A percentile compares a stretch with the other conserved stretches of the same genome.
These are phyloP conservation scores for Dendrothele bispora DNA, from an alignment of 768 basidiomycete genomes.

Conservation along the genomic window DNA sequence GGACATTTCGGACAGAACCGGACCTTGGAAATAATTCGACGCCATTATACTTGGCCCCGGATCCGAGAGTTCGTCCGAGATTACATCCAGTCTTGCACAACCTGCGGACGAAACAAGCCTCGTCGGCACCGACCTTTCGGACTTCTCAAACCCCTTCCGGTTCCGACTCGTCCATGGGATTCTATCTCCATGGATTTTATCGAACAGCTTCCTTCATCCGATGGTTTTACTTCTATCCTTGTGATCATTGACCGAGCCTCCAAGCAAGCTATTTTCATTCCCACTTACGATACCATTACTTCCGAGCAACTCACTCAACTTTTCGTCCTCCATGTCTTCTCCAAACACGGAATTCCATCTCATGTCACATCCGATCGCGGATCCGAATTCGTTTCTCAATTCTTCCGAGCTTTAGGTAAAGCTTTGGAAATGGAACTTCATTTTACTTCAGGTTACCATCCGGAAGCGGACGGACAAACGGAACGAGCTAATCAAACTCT, in stretches of 20 bases:
- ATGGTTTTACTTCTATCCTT: slow-evolving; percentile 8
- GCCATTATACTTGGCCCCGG: slow-evolving; percentile 4
- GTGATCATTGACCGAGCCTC: slow-evolving; percentile 9
- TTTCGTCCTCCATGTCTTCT: slow-evolving; percentile 17
- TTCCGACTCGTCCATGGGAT: slow-evolving; percentile 19
- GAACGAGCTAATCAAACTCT: slow-evolving; percentile 22
- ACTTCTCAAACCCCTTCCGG: slow-evolving; percentile 20
- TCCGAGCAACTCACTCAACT: slow-evolving; percentile 11
- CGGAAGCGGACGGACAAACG: slow-evolving; percentile 21
- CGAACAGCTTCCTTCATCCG: slow-evolving; percentile 18
- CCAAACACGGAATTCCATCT: slow-evolving; percentile 18
- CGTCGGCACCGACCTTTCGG: slow-evolving; percentile 12
- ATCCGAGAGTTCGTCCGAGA: slow-evolving; percentile 7
- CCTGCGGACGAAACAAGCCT: slow-evolving; percentile 20
- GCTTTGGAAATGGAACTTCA: slow-evolving; percentile 14
- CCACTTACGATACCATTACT: slow-evolving; percentile 9
- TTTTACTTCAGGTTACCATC: slow-evolving; percentile 20
- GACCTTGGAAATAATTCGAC: slow-evolving; percentile 13
- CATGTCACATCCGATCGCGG: slow-evolving; percentile 18
- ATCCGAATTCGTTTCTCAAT: slow-evolving; percentile 19
- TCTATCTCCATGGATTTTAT: slow-evolving; percentile 25
- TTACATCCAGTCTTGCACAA: slow-evolving; percentile 23
- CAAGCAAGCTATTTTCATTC: slow-evolving; percentile 14
- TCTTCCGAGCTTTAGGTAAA: slow-evolving; percentile 13
- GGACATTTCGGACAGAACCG: slow-evolving; percentile 31